Evolutionary conservation across 148 eudicot genomes (phyloP).

Genomic region (Gaultheria prostrata): DNA sequence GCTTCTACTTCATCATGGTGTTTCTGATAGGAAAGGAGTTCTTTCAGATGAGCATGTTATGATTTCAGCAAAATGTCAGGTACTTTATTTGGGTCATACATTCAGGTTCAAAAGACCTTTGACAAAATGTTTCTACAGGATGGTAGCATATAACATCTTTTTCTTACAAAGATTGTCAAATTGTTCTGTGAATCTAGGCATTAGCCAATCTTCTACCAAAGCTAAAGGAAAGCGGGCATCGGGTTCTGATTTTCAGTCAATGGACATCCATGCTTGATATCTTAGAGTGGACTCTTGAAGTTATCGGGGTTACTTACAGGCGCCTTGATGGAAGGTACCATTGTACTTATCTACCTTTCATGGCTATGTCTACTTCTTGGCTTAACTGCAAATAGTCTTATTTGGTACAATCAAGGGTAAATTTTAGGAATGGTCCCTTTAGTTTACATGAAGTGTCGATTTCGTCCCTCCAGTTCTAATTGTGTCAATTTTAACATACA

Average conservation of each 20-base stretch:
- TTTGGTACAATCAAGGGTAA: neutral
- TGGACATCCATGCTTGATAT: conserved; percentile 99
- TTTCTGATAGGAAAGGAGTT: conserved; percentile 51
- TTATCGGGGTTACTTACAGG: conserved; percentile 73
- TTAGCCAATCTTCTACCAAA: conserved; percentile 76
- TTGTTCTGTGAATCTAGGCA: conserved; percentile 34
- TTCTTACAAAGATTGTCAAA: neutral
- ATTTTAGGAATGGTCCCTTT: too few relatives aligned
- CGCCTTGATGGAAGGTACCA: conserved; percentile 99
- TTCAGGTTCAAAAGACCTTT: neutral
- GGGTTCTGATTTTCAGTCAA: conserved; percentile 96
- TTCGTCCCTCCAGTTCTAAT: too few relatives aligned
- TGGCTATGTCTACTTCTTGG: neutral
- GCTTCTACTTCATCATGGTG: conserved; percentile 69
- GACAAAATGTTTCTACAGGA: neutral
- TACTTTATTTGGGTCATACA: conserved; percentile 25
- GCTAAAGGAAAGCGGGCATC: conserved; percentile 60
- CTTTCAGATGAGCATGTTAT: conserved; percentile 71
- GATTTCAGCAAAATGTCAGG: conserved; percentile 88
- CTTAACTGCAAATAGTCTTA: neutral
- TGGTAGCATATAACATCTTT: neutral
- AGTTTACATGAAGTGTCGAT: too few relatives aligned
- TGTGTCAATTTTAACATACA: too few relatives aligned
- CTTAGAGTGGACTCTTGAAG: conserved; percentile 96
- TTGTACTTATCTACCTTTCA: conserved; percentile 13